Base-by-base conservation (phyloP, 805 yeast species). In the Starmera dryadoides region DNA sequence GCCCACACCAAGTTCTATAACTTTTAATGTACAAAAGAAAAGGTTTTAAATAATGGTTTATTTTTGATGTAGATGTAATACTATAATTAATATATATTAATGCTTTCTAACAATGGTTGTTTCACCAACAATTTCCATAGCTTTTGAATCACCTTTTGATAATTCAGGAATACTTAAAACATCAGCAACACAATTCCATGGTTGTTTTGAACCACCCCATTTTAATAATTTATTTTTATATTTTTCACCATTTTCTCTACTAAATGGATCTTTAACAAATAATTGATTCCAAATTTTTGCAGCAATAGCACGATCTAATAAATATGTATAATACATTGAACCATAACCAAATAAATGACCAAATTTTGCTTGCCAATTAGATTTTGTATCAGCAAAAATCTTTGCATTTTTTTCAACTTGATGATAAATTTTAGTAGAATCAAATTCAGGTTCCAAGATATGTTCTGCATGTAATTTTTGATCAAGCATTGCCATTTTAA, bases 331-430 rank as follows among this genome's bases (percentile, higher is more conserved):
- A 56, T 93, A 93, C 1, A 89, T 85, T 0, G 97, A 86, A 1
- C 98, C 98, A 55, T 93, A 93, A 0, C 96, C 87, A 49, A 83
- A 85, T 31, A 93, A 63, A 55, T 93, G 98, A 2, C 96, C 95
- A 61, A 93, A 89, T 55, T 81, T 86, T 1, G 95, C 97, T 41
- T 86, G 94, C 96, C 97, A 89, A 20, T 80, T 81, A 2, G 95
- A 80, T 46, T 73, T 65, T 16, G 68, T 61, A 48, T 86, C 91
- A 3, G 82, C 76, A 52, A 85, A 79, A 2, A 87, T 75, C 31
- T 73, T 64, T 39, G 81, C 55, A 20, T 73, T 59, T 4, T 59
- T 50, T 55, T 86, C 96, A 21, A 86, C 55, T 8, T 69, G 62
- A 50, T 86, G 89, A 53, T 86, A 88, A 5, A 81, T 62, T 3